Base-by-base conservation (phyloP, 1,284 basidiomycete species). In the Phellopilus nigrolimitatus region DNA sequence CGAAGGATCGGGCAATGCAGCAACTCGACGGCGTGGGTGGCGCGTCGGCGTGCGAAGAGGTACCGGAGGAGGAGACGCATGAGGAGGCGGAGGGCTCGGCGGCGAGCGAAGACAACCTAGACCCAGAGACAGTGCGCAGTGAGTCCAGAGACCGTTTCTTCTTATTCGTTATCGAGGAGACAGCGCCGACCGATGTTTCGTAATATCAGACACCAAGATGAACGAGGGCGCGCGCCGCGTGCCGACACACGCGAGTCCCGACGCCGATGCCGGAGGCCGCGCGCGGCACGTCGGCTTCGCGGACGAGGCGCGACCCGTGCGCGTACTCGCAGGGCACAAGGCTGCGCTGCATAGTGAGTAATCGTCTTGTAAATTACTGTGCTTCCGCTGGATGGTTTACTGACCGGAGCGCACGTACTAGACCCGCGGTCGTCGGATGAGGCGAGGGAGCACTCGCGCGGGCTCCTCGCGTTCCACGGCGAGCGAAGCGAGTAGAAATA, bases 141-240 rank as follows among this genome's bases (percentile, higher is more conserved):
- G 36, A 42, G 4, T 12, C 24, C 37, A 22, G 38, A 15, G 66
- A 69, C 30, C 55, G 55, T 9, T 58, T 63, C 19, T 65, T 65
- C 19, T 67, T 70, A 21, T 61, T 71, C 9, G 72, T 68, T 19
- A 77, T 77, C 8, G 77, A 79, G 68, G 79, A 80, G 63, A 75
- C n/a, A 78, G 3, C 74, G 76, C 2, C 56, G 79, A 25, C 65
- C n/a, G n/a, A 64, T 54, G 78, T 75, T 75, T 51, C 19, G 72
- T 63, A 19, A 15, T 27, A n/a, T 24, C 42, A 73, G 69, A 74
- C 58, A 68, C 69, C 2, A 34, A 64, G 36, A 33, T 8, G 46
- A n/a, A 40, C 47, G 31, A 36, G 15, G 55, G 3, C 42, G 72
- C 69, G 73, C 59, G 68, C 69, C 4, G 30, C 64, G 36, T 57